Base-by-base conservation (phyloP, 257 asterid species). In the Linderniella brevidens region DNA sequence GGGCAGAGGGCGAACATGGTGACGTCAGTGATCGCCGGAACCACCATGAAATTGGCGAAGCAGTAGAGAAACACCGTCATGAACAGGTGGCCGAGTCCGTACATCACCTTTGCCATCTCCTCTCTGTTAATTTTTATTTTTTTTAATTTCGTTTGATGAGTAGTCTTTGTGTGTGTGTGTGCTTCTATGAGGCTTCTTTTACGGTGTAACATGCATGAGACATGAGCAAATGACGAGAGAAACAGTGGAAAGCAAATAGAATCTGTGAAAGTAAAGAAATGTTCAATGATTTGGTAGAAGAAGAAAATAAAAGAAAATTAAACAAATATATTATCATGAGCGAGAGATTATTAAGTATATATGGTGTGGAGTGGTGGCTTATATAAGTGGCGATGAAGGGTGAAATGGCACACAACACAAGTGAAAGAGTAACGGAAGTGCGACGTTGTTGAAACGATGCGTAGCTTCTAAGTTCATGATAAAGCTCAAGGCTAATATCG, bases 1-100 rank as follows among this genome's bases (percentile, higher is more conserved):
- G 96, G 94, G 44, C 97, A 86, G 15, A 86, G 68, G 19, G 94
- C 97, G 0, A 82, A 62, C 86, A 86, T 63, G 4, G 92, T 70
- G 48, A 82, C 75, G 74, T 86, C 97, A 20, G 74, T 82, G 62
- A 82, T 79, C 37, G 93, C 87, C 58, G 97, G 92, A 73, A 62
- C 60, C 76, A 86, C 97, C 92, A 86, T 86, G 77, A 75, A 70
- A 40, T 68, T 55, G 19, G 94, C 65, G 67, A 77, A 79, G 65
- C 86, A 70, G 66, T 68, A 63, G 55, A 86, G 88, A 57, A 86
- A 86, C 65, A 80, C 82, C 60, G 94, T 77, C 80, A 71, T 72
- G 77, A 79, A 82, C 17, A 86, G 77, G 77, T 86, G 97, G 72
- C 92, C 58, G 59, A 86, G 75, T 54, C 83, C 92, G 29, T 37